Conservation (phyloP, 2,329 filamentous ascomycete species). For the Claviceps sp. region DNA sequence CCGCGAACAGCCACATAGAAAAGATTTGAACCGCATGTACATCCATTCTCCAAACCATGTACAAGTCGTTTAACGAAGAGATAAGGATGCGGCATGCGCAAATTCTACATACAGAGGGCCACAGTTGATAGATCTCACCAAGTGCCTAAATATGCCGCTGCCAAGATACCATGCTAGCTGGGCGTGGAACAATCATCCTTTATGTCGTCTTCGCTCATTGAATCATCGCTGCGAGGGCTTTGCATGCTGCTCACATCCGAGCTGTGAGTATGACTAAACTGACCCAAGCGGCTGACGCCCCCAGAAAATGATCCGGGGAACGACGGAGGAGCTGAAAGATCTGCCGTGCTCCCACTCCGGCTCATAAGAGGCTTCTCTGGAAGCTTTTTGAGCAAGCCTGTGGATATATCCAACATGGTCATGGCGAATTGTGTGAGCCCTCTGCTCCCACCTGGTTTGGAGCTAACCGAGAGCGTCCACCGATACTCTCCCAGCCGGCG, state of each 20-base stretch:
- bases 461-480: slow-evolving; percentile 84
- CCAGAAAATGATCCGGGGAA: slow-evolving; percentile 17
- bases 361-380: slow-evolving; percentile 58
- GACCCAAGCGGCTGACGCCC: slow-evolving; percentile 22
- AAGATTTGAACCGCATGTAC: too few species aligned
- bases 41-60: too few species aligned
- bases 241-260: slow-evolving; percentile 36
- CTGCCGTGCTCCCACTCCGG: slow-evolving; percentile 35
- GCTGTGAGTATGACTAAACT: slow-evolving; percentile 31
- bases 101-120: too few species aligned
- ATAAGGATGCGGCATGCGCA: too few species aligned
- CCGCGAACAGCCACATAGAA: too few species aligned
- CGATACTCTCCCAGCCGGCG: slow-evolving; percentile 76
- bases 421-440: slow-evolving; percentile 58
- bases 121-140: too few species aligned
- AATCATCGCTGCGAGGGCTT: slow-evolving; percentile 35
- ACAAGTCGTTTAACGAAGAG: too few species aligned
- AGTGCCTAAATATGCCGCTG: too few species aligned
- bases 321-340: slow-evolving; percentile 24
- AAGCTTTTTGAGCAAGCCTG: slow-evolving; percentile 52
- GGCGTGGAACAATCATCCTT: slow-evolving; percentile 21
- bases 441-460: slow-evolving; percentile 50
- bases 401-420: slow-evolving; percentile 62
- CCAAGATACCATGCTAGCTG: slow-evolving; percentile 5
- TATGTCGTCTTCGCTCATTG: slow-evolving; percentile 43